phyloP scores from a whole-genome alignment of 306 rosid genomes.

The Dalbergia cochinchinensis region DNA sequence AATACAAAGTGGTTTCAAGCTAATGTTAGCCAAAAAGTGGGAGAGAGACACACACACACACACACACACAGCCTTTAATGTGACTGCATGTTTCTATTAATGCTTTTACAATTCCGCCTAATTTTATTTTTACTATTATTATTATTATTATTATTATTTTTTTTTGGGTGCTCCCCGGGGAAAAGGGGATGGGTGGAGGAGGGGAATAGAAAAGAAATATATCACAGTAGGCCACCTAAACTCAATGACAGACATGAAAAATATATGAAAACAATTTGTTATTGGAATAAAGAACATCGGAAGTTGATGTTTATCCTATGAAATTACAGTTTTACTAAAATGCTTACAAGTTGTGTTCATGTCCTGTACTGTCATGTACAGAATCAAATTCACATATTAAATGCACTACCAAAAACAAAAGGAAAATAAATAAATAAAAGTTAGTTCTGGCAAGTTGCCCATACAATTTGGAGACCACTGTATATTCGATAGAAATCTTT shows the following conservation, averaged over 20 bases:
- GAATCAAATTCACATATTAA: neutral
- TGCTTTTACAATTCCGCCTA: neutral
- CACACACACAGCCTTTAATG: neutral
- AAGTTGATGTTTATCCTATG: slow-evolving; percentile 26
- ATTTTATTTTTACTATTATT: too few relatives aligned
- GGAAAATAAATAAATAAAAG: neutral
- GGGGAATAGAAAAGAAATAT: neutral
- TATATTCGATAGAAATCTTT: slow-evolving; percentile 95
- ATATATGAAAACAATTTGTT: slow-evolving; percentile 21
- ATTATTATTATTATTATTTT: too few relatives aligned
- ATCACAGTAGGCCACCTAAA: neutral
- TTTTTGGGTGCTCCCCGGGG: too few relatives aligned
- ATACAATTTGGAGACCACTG: slow-evolving; percentile 99
- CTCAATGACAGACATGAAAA: neutral
- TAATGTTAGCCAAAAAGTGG: too few relatives aligned
- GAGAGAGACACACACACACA: too few relatives aligned
- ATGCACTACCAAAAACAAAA: slow-evolving; percentile 2
- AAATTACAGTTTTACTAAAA: slow-evolving; percentile 15
- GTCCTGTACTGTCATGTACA: neutral
- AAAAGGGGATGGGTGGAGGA: neutral
- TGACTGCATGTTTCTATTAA: neutral
- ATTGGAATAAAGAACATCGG: slow-evolving; percentile 18
- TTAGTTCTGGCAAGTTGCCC: slow-evolving; percentile 40
- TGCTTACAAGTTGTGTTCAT: too few relatives aligned
- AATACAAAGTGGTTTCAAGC: too few relatives aligned